Evolutionary conservation across 371 early-diverging fungal genomes (phyloP), one percentile per base, ranked within the genome.

Genomic region (Syncephalis plumigaleata): DNA sequence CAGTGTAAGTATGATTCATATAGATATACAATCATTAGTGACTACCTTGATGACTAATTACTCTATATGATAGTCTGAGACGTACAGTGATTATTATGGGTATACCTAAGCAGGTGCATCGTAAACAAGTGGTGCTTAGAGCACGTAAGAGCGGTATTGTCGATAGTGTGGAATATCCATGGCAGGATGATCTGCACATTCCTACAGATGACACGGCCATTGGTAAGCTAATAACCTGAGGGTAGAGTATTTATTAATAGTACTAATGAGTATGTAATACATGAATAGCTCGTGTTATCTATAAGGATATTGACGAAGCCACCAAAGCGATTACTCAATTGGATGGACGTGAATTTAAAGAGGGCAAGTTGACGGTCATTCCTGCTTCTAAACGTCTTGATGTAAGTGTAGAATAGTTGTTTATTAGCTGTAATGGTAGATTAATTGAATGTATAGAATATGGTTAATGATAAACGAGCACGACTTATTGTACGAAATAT

Each of bases 401-500:
- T 48, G 25, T 15, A 20, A n/a, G 45, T 20, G 26, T 42, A 15
- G 3, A 47, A 47, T 22, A 7, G 42, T 13, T 39, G 23, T 11
- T 7, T 47, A 4, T 9, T 39, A 47, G 48, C 48, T 23, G 21
- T 17, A 21, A 23, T 23, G 22, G 17, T 47, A 23, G 37, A 39
- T 39, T 38, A 47, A 39, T 49, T 7, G 20, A 52, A 20, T 21
- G 51, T 47, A 50, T n/a, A n/a, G n/a, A n/a, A n/a, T n/a, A n/a
- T n/a, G n/a, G n/a, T n/a, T n/a, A n/a, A n/a, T n/a, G 46, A 66
- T 50, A 68, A 71, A 54, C 61, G 62, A 20, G 75, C 79, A 31
- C 79, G 90, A 27, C 65, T 93, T 42, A 91, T 93, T 54, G 71
- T 93, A 22, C 86, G 92, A 42, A 93, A 93, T 55, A 67, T 92